Evolutionary conservation across 176 grass and related monocot genomes (phyloP), one percentile per base, ranked within the genome.

Genomic region (Areca catechu): DNA sequence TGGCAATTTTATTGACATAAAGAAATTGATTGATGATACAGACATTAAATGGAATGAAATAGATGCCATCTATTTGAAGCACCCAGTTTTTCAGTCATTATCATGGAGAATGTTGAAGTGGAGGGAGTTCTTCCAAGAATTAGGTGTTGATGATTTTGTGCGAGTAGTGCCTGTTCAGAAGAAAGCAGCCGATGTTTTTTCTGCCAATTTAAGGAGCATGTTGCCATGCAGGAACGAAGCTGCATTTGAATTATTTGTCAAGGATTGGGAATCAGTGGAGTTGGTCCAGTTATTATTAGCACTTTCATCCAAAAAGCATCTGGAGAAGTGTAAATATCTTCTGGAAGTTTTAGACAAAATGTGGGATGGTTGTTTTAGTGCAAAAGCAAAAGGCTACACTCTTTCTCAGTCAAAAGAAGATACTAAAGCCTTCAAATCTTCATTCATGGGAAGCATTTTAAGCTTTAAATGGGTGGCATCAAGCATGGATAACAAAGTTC

Each of bases 241-340:
- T 67, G 27, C 34, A 65, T 64, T 50, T 79, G 3, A 63, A 22
- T 66, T 69, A 37, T 69, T 69, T 16, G 20, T 91, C 28, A 72
- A 76, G 77, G 92, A 97, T 54, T 97, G 92, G 92, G 83, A 90
- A 24, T 97, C 92, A 34, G 56, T 80, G 70, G 92, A 97, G 75
- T 62, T 97, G 56, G 62, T 72, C 65, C 64, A 20, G 29, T 77
- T 97, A 57, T 68, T 97, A 65, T 84, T 80, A 51, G 70, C 72
- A 63, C 79, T 97, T 82, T 97, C 92, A 49, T 80, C 71, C 20
- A 75, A 85, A 49, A 80, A 80, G 60, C 66, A 47, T 72, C 73
- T 80, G 52, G 72, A 84, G 23, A 86, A 82, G 73, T 97, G 65
- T 28, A 56, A 88, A 63, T 91, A 88, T 82, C 80, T 97, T 82